These are phyloP conservation scores for Marasmius fiardii DNA, from an alignment of 1,284 basidiomycete species.

Conservation along the genomic window DNA sequence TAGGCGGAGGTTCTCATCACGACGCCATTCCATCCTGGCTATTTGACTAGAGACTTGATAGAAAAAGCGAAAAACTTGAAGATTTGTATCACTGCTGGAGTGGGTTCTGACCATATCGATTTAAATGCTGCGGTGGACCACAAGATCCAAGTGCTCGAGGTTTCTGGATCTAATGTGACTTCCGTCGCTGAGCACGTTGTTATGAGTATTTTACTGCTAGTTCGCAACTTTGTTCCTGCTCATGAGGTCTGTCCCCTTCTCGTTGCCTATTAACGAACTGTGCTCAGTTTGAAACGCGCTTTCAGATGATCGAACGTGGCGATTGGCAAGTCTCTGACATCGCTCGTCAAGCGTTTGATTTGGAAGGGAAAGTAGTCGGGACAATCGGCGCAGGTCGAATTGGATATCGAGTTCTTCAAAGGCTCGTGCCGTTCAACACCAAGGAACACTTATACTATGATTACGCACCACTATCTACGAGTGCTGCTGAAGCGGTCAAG, in stretches of 20 bases:
- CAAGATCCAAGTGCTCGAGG: conserved; percentile 23
- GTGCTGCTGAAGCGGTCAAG: background rate
- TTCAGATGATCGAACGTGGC: conserved; percentile 80
- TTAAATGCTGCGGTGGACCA: conserved; percentile 84
- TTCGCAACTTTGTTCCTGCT: conserved; percentile 82
- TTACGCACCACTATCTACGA: background rate
- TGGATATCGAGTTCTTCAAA: background rate
- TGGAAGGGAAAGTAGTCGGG: conserved; percentile 89
- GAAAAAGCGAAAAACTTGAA: conserved; percentile 83
- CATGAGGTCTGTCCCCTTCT: conserved; percentile 52
- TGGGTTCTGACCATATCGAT: conserved; percentile 92
- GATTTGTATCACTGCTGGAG: conserved; percentile 90
- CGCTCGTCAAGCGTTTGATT: conserved; percentile 80
- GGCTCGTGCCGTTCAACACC: background rate
- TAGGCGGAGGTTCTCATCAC: conserved; percentile 79
- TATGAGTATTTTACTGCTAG: conserved; percentile 74
- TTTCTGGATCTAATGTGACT: background rate
- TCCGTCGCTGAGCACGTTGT: conserved; percentile 58
- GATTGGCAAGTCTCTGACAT: conserved; percentile 84
- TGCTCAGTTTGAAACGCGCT: background rate
- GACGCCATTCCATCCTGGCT: conserved; percentile 93
- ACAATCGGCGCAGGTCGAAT: conserved; percentile 83
- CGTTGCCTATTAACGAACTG: background rate
- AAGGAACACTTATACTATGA: background rate
- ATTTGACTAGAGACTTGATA: conserved; percentile 80